phyloP scores from a whole-genome alignment of 495 filamentous ascomycete species.

The Halenospora varia region DNA sequence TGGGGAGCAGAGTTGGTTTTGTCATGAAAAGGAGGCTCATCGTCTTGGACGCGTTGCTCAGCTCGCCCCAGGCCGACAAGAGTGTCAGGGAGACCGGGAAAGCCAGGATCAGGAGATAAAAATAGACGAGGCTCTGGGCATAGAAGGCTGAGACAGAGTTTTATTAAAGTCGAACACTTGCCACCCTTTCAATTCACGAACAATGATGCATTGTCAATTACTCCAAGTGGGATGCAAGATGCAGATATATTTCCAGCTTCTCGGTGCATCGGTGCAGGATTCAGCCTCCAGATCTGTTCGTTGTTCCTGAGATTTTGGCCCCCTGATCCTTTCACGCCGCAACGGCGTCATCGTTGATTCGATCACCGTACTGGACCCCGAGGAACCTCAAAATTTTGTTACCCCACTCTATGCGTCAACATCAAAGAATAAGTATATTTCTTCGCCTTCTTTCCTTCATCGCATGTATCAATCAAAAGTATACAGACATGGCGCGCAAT shows the following conservation, averaged over 20 bases:
- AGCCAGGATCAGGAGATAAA: background rate
- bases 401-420: slow-evolving; percentile 12
- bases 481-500: slow-evolving; percentile 5
- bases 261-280: background rate
- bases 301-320: no score
- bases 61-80: background rate
- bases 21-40: slow-evolving; percentile 1
- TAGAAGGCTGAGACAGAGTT: no score
- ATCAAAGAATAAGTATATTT: slow-evolving; percentile 5
- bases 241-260: background rate
- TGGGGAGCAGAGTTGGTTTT: background rate
- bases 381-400: background rate
- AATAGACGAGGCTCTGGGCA: background rate
- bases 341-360: no score
- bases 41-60: background rate
- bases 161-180: no score
- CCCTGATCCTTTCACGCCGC: background rate
- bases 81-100: background rate
- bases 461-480: background rate
- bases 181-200: no score
- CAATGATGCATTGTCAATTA: background rate
- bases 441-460: slow-evolving; percentile 1
- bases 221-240: background rate
- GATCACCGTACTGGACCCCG: no score
- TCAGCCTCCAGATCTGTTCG: background rate